Evolutionary conservation across 2,329 filamentous ascomycete species (phyloP), one percentile per base, ranked within the genome.

Genomic region (Fusarium incarnatum): DNA sequence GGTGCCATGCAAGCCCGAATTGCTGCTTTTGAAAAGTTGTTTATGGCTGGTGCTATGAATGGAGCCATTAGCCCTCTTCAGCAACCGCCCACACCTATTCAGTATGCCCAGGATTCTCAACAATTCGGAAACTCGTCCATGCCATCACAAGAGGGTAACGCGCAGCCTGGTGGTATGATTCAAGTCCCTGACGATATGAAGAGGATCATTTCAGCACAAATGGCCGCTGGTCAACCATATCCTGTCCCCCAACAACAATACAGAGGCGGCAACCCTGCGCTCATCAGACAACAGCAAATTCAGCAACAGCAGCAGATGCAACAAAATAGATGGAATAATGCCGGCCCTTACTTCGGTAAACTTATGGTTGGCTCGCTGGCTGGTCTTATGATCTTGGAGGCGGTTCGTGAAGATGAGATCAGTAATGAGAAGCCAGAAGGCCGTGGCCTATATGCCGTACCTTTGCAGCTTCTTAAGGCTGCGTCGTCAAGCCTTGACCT

Each of bases 351-450:
- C 66, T 86, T 88, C 61, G 88, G 88, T 54, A 97, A 97, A 81
- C 86, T 98, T 71, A 96, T 98, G 93, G 90, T 98, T 8, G 95
- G 95, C 44, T 95, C 94, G 20, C 87, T 98, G 63, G 95, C 94
- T 25, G 94, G 94, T 16, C 84, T 98, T 20, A 97, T 98, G 94
- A 87, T 98, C 34, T 82, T 97, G 72, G 94, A 98, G 81, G 94
- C 93, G 2, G 85, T 94, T 58, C 85, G 86, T 37, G 87, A 92
- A 77, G 82, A 90, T 72, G 88, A 94, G 80, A 80, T 88, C 77
- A 87, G 88, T 73, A 87, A 85, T 48, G 89, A 92, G 53, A 85
- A 85, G 2, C 84, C 89, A 8, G 84, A 88, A 52, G 91, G 91
- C 47, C 88, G 89, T 40, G 92, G 92, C 5, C 84, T 94, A 16